phyloP scores from a whole-genome alignment of 495 filamentous ascomycete species.

The Aspergillus incahuasiensis region DNA sequence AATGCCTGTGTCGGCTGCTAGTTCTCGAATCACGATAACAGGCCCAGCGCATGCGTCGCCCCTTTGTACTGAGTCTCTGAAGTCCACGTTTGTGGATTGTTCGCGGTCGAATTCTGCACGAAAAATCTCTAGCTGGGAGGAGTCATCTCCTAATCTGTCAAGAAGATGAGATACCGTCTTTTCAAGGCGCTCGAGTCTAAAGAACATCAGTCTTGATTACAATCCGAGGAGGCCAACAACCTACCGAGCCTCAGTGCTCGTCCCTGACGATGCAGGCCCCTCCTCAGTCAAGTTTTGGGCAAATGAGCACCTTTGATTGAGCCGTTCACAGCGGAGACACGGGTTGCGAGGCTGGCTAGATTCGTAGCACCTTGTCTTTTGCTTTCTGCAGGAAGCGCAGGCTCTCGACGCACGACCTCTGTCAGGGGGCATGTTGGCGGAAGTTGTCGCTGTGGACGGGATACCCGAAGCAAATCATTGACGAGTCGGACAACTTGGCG shows the following conservation, averaged over 20 bases:
- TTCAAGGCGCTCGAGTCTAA: conserved; percentile 34
- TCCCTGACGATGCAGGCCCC: background rate
- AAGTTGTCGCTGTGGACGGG: no score
- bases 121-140: background rate
- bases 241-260: conserved; percentile 14
- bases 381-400: conserved; percentile 38
- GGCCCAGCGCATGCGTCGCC: conserved; percentile 26
- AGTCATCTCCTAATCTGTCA: conserved; percentile 29
- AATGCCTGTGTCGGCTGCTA: conserved; percentile 28
- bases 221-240: background rate
- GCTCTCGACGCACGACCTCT: conserved; percentile 43
- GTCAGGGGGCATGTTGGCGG: conserved; percentile 39
- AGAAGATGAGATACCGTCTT: conserved; percentile 29
- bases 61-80: conserved; percentile 12
- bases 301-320: conserved; percentile 35
- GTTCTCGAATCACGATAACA: conserved; percentile 32
- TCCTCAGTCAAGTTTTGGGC: background rate
- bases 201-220: background rate
- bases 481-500: no score
- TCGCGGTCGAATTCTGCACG: background rate
- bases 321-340: conserved; percentile 38
- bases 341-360: conserved; percentile 23
- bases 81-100: conserved; percentile 9
- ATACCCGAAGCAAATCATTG: no score
- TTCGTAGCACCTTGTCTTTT: conserved; percentile 44